Evolutionary conservation across 441 rosid species (phyloP), one percentile per base, ranked within the genome.

Genomic region (Aleurites moluccanus): DNA sequence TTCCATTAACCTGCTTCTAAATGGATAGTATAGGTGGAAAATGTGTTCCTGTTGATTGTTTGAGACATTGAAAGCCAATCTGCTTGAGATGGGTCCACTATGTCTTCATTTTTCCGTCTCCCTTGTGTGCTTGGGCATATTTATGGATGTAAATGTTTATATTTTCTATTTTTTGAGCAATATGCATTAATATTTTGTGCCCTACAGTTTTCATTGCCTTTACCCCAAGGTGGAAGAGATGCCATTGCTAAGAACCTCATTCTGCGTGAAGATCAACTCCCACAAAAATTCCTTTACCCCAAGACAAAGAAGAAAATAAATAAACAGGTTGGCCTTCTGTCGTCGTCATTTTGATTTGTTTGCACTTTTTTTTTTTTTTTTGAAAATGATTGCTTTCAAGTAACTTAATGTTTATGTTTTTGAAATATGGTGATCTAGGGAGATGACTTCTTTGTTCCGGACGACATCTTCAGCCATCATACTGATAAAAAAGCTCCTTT

Each of bases 211-310:
- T 92, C 99, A 16, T 74, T 93, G 69, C 98, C 99, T 68, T 77
- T 85, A 78, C 99, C 98, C 6, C 87, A 91, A 86, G 95, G 97
- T 14, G 98, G 98, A 85, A 89, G 99, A 80, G 91, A 93, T 57
- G 91, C 94, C 57, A 87, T 95, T 60, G 72, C 95, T 10, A 95
- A 91, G 86, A 93, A 90, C 78, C 80, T 85, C 33, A 78, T 95
- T 79, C 79, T 95, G 59, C 92, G 97, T 20, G 99, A 93, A 82
- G 99, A 96, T 81, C 99, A 96, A 80, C 88, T 96, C 60, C 98
- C 99, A 35, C 92, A 86, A 40, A 96, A 90, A 86, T 85, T 80
- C 72, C 93, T 96, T 67, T 50, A 91, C 61, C 97, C 98, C 16
- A 96, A 80, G 87, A 86, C 85, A 57, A 95, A 92, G 89, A 91